phyloP scores from a whole-genome alignment of 2,329 filamentous ascomycete genomes.

The Penicillium sp. region DNA sequence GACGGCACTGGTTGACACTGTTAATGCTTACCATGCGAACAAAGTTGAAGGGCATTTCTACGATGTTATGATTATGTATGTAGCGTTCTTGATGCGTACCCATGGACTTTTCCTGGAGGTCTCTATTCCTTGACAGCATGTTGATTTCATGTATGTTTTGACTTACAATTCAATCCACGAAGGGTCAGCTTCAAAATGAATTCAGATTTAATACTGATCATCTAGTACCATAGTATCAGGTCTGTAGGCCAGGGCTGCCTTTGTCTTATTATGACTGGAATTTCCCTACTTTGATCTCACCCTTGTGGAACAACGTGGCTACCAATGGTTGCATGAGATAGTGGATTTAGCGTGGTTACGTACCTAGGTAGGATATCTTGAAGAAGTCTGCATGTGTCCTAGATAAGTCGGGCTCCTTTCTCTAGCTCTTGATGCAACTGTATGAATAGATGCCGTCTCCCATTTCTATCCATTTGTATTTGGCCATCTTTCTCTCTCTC shows the following conservation, averaged over 20 bases:
- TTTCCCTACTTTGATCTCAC: not conserved
- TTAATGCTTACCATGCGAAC: slow-evolving; percentile 30
- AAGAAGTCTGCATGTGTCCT: not conserved
- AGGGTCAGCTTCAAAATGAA: not conserved
- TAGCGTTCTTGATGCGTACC: not conserved
- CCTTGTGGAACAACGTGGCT: not conserved
- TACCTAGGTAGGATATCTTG: too few species aligned
- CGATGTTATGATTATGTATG: slow-evolving; percentile 6
- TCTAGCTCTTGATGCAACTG: not conserved
- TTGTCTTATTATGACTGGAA: too few species aligned
- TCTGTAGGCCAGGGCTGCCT: too few species aligned
- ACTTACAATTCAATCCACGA: not conserved
- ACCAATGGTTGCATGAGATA: not conserved
- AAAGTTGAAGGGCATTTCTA: slow-evolving; percentile 6
- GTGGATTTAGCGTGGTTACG: too few species aligned
- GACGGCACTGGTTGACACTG: slow-evolving; percentile 36
- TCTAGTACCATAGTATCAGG: not conserved
- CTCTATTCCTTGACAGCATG: not conserved
- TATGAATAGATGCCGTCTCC: not conserved
- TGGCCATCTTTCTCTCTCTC: not conserved
- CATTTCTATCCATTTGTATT: not conserved
- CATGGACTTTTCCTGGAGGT: not conserved
- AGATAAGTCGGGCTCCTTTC: not conserved
- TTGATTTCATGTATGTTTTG: not conserved
- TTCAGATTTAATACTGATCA: too few species aligned